A percentile compares a stretch with the other conserved stretches of the same genome.
Conservation (phyloP, 2,329 filamentous ascomycete species). For the Penicillium sp. region DNA sequence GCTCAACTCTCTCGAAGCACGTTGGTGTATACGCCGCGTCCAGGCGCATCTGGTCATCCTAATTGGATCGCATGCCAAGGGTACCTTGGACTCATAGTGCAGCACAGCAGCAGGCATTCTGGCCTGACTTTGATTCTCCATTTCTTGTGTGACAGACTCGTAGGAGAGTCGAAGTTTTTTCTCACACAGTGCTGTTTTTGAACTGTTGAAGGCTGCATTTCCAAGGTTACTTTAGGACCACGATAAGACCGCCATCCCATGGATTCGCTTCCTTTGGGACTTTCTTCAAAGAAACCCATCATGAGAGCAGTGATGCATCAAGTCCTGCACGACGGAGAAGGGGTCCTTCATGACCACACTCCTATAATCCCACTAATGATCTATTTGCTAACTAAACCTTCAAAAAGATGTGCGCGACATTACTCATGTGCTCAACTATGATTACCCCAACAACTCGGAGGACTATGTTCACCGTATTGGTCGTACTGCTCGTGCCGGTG, state of each 20-base stretch:
- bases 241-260: constrained; percentile 57
- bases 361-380: constrained; percentile 46
- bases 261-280: constrained; percentile 49
- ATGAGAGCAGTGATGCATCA: constrained; percentile 60
- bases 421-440: constrained; percentile 99
- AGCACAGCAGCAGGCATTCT: constrained; percentile 68
- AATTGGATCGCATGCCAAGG: constrained; percentile 73
- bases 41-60: constrained; percentile 75
- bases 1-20: constrained; percentile 90
- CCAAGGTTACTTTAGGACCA: constrained; percentile 67
- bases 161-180: constrained; percentile 76
- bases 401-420: constrained; percentile 98
- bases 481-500: constrained; percentile 71
- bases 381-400: constrained; percentile 72
- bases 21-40: constrained; percentile 87
- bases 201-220: constrained; percentile 72
- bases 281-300: constrained; percentile 44
- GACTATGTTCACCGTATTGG: constrained; percentile 69
- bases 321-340: constrained; percentile 61
- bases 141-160: constrained; percentile 62
- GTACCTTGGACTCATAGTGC: constrained; percentile 83
- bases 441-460: constrained; percentile 91
- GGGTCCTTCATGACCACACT: constrained; percentile 49
- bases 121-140: constrained; percentile 54
- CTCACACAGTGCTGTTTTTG: constrained; percentile 46